These are phyloP conservation scores for Pseudogymnoascus sp. DNA, from an alignment of 2,329 filamentous ascomycete genomes.

Conservation along the genomic window DNA sequence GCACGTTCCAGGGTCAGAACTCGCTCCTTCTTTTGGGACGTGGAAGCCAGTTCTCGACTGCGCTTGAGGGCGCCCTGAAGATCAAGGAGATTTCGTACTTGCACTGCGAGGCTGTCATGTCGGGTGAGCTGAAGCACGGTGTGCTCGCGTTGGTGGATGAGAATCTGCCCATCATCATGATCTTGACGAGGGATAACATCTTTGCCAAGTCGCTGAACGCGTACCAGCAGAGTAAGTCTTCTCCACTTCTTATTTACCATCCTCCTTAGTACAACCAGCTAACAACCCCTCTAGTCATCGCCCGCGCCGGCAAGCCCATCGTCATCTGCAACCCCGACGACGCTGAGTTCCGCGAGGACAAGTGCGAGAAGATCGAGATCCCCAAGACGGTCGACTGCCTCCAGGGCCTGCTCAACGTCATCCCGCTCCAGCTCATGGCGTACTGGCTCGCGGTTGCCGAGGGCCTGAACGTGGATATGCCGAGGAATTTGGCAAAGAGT, in stretches of 20 bases:
- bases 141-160: constrained; percentile 95
- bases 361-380: constrained; percentile 96
- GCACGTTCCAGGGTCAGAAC: constrained; percentile 96
- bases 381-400: constrained; percentile 91
- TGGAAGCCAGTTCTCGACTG: constrained; percentile 94
- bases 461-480: constrained; percentile 96
- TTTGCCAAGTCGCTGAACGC: constrained; percentile 99
- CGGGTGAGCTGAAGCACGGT: constrained; percentile 97
- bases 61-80: constrained; percentile 93
- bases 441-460: constrained; percentile 98
- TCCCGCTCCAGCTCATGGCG: constrained; percentile 93
- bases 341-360: constrained; percentile 76
- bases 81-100: constrained; percentile 99
- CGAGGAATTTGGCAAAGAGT: constrained; percentile 95
- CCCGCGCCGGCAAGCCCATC: constrained; percentile 89
- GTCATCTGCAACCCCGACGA: constrained; percentile 94
- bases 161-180: constrained; percentile 99
- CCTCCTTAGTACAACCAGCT: constrained; percentile 16
- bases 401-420: constrained; percentile 95
- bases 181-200: constrained; percentile 88
- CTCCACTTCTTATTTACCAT: neutral
- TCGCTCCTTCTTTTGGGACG: constrained; percentile 85
- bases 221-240: constrained; percentile 77
- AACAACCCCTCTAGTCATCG: constrained; percentile 59
- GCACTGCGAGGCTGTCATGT: constrained; percentile 99